Percentiles rank a stretch among this genome's conserved stretches.
Evolutionary conservation across 1,284 basidiomycete genomes (phyloP).

Genomic region (Boletus smithii): DNA sequence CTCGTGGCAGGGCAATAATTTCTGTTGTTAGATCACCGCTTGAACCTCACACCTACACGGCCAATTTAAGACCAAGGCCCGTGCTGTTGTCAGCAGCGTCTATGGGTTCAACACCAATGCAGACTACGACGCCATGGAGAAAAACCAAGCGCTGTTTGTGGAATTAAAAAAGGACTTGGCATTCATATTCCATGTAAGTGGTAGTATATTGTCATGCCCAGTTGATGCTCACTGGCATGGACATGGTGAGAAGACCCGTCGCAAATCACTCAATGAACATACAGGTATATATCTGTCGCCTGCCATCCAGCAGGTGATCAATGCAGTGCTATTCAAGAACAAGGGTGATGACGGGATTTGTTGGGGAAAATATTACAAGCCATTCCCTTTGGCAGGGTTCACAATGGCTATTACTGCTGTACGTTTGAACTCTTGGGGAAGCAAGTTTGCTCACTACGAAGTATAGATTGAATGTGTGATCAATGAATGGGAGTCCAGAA

Average conservation of each 20-base stretch:
- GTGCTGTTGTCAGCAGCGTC: not conserved
- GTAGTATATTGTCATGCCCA: not conserved
- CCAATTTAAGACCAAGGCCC: conserved; percentile 3
- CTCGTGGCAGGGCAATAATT: too few species aligned
- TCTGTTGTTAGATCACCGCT: too few species aligned
- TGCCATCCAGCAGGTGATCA: not conserved
- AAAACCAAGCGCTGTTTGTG: not conserved
- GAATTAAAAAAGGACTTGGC: not conserved
- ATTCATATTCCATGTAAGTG: not conserved
- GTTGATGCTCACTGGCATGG: too few species aligned
- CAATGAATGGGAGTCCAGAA: not conserved
- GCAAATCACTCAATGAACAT: not conserved
- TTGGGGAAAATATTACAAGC: not conserved
- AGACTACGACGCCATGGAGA: not conserved
- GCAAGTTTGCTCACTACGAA: too few species aligned
- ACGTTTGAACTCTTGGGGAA: too few species aligned
- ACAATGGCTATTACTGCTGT: not conserved
- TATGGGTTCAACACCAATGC: not conserved
- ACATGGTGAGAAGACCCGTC: not conserved
- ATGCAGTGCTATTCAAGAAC: not conserved
- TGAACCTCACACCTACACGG: not conserved
- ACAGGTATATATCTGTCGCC: not conserved
- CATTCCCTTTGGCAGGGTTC: not conserved
- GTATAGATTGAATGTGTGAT: conserved; percentile 1
- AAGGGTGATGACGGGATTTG: not conserved